A percentile compares a stretch with the other conserved stretches of the same genome.
Evolutionary conservation across 1,284 basidiomycete genomes (phyloP).

Genomic region (Rhodofomes roseus): DNA sequence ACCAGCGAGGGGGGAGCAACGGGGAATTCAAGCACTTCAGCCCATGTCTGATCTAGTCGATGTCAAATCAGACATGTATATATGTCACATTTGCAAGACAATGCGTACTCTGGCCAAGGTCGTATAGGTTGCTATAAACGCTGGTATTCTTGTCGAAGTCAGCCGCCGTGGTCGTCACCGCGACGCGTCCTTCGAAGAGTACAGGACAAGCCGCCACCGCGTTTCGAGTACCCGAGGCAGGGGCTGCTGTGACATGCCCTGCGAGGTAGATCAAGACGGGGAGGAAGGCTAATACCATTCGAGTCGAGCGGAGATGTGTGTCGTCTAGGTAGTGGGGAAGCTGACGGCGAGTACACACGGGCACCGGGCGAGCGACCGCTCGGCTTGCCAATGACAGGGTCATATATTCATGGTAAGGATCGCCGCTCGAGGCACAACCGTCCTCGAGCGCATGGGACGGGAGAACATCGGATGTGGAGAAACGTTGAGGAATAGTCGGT

Average conservation of each 20-base stretch:
- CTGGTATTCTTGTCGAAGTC: slow-evolving; percentile 1
- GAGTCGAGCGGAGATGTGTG: not conserved
- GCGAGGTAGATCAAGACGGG: not conserved
- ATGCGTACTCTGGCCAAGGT: not conserved
- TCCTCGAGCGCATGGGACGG: not conserved
- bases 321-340: not conserved
- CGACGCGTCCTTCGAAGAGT: not conserved
- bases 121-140: not conserved
- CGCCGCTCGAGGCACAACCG: not conserved
- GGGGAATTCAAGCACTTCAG: not conserved
- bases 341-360: too few species aligned
- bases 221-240: not conserved
- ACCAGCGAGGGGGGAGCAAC: not conserved
- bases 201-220: slow-evolving; percentile 6
- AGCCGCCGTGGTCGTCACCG: not conserved
- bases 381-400: not conserved
- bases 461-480: not conserved
- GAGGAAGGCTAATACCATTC: not conserved
- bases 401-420: not conserved
- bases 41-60: not conserved
- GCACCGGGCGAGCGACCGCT: too few species aligned
- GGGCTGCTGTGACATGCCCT: not conserved
- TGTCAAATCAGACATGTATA: not conserved
- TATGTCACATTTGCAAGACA: too few species aligned
- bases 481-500: not conserved